Evolutionary conservation across 257 asterid genomes (phyloP).

Genomic region (Pogostemon cablin): DNA sequence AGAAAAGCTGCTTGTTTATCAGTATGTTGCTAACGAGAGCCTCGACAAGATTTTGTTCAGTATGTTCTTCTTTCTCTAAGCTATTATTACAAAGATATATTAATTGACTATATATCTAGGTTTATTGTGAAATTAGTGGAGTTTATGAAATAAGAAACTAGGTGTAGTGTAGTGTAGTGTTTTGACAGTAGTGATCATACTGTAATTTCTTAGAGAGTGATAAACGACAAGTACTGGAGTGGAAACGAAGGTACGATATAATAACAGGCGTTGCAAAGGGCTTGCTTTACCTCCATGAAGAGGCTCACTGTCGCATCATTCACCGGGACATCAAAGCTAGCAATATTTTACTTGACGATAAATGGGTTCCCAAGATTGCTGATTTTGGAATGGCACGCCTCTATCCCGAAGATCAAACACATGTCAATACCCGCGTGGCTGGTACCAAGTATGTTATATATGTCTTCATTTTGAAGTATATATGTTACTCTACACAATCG

Average conservation of each 20-base stretch:
- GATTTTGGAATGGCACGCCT: constrained; percentile 92
- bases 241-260: constrained; percentile 72
- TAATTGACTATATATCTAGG: too few species aligned
- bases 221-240: constrained; percentile 46
- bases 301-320: constrained; percentile 69
- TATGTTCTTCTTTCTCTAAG: constrained; percentile 35
- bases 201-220: constrained; percentile 40
- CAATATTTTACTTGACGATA: constrained; percentile 77
- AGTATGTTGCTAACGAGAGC: constrained; percentile 73
- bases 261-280: constrained; percentile 82
- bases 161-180: too few species aligned
- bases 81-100: too few species aligned
- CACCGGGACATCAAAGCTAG: constrained; percentile 91
- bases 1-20: constrained; percentile 84
- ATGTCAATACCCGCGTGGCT: constrained; percentile 80
- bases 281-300: constrained; percentile 80
- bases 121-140: too few species aligned
- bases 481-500: background rate
- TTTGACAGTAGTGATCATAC: too few species aligned
- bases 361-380: constrained; percentile 81
- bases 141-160: too few species aligned
- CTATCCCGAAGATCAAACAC: constrained; percentile 65
- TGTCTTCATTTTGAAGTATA: too few species aligned
- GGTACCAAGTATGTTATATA: constrained; percentile 69
- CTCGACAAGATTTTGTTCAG: constrained; percentile 84